Evolutionary conservation across 139 green algal genomes (phyloP), one percentile per base, ranked within the genome.

Genomic region (Chlorella sp.): DNA sequence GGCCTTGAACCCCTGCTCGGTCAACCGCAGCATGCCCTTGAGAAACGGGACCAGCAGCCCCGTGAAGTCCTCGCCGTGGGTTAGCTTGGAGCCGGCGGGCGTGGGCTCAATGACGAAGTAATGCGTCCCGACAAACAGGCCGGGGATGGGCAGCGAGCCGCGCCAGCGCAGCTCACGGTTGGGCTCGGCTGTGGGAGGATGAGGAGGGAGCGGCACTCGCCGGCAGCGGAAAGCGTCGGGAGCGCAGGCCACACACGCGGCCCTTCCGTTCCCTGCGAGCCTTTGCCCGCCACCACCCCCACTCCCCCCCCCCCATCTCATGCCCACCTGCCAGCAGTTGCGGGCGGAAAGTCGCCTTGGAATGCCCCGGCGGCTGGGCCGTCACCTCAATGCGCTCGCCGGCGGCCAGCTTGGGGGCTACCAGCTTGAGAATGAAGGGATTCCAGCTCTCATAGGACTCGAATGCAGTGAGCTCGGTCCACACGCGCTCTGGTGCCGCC

Each of bases 51-150:
- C 12, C 31, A 74, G 67, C 50, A 74, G 50, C 14, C 67, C 67
- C 21, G 27, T 48, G 51, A 74, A 74, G 2, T 53, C 2, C 50
- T 74, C 67, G 33, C 67, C 67, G 36, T 74, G 67, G 25, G 50
- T 33, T 27, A 74, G 51, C 48, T 53, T 48, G 61, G 21, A 48
- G 64, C 43, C 31, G 65, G 3, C 31, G 6, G 29, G 14, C 4
- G 36, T 25, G 1, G 67, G 36, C 23, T 74, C 38, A 2, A 74
- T 2, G 0, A 41, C n/a, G 27, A 65, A 74, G 36, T 65, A 74
- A 38, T 74, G 67, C 25, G 48, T 36, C 2, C 67, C 67, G 0
- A 35, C 21, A 29, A 74, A 74, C 23, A 74, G 50, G 46, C 67
- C 67, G 0, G 67, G 67, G 25, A 74, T 51, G 36, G 67, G 50